Conservation (phyloP, 116 monocot genomes). For the Iris pallida region DNA sequence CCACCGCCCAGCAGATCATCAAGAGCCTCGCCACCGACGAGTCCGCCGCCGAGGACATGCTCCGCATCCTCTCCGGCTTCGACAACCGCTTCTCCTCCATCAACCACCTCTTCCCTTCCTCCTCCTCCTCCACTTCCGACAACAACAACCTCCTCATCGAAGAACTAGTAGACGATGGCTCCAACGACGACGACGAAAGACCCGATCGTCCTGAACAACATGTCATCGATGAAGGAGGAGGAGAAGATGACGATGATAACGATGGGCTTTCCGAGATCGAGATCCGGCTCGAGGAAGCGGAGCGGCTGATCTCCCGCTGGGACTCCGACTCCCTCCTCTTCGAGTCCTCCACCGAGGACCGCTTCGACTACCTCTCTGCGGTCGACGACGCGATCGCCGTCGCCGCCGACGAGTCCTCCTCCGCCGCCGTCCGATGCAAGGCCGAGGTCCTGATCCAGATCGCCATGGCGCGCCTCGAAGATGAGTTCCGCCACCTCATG, state of each 20-base stretch:
- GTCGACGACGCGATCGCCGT: constrained; percentile 53
- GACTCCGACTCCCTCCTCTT: constrained; percentile 16
- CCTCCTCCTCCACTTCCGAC: constrained; percentile 1
- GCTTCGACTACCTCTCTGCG: constrained; percentile 45
- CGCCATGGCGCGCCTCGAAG: constrained; percentile 66
- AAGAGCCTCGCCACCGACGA: constrained; percentile 62
- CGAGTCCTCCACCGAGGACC: constrained; percentile 35
- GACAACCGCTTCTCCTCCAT: constrained; percentile 73
- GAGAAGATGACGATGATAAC: not conserved
- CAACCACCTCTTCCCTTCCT: constrained; percentile 21
- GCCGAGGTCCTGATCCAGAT: constrained; percentile 65
- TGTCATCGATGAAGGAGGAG: no score
- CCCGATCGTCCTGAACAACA: not conserved
- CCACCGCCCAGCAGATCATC: constrained; percentile 75
- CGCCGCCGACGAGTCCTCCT: constrained; percentile 7
- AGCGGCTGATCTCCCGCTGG: constrained; percentile 36
- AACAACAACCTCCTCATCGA: not conserved
- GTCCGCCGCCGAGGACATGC: constrained; percentile 75
- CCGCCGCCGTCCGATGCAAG: constrained; percentile 17
- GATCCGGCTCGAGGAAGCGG: constrained; percentile 31
- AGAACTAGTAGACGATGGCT: not conserved
- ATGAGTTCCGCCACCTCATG: constrained; percentile 75
- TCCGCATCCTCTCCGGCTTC: constrained; percentile 72
- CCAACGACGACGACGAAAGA: not conserved
- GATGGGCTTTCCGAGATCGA: constrained; percentile 1